Conservation (phyloP, 2,329 filamentous ascomycete species). For the Cladosporium sp. region DNA sequence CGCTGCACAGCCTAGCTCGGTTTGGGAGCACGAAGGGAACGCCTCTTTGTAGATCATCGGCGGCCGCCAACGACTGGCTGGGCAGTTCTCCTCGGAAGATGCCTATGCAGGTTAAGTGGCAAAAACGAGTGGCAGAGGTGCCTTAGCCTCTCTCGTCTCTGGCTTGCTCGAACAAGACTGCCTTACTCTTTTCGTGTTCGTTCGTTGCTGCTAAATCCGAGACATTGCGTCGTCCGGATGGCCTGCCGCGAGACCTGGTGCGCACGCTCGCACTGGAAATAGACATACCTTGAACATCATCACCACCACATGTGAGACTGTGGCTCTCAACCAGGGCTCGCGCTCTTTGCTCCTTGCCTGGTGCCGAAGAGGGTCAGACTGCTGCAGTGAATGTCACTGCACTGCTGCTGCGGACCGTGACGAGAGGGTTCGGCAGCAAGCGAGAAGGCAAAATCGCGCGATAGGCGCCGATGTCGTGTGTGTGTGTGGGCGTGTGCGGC, state of each 20-base stretch:
- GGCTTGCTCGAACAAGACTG: neutral
- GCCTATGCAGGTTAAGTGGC: slow-evolving; percentile 7
- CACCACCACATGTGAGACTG: neutral
- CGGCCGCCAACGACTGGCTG: neutral
- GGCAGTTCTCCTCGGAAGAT: slow-evolving; percentile 10
- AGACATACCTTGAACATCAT: neutral
- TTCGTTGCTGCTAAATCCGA: neutral
- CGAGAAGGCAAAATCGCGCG: slow-evolving; percentile 15
- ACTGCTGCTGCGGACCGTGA: slow-evolving; percentile 9
- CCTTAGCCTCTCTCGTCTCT: neutral
- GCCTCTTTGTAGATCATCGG: slow-evolving; percentile 14
- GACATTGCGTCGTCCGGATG: neutral
- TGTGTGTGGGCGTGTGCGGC: neutral
- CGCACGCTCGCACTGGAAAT: neutral
- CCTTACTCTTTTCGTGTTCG: neutral
- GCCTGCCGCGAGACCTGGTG: neutral
- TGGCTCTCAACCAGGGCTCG: neutral
- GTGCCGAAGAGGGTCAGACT: neutral
- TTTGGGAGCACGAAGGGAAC: slow-evolving; percentile 7
- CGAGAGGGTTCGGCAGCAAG: slow-evolving; percentile 20
- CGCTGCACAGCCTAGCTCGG: neutral
- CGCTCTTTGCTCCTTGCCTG: neutral
- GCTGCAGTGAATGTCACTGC: neutral
- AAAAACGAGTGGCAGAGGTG: neutral
- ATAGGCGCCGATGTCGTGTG: slow-evolving; percentile 17